phyloP scores from a whole-genome alignment of 2,329 filamentous ascomycete species.

The Cytospora piceae region DNA sequence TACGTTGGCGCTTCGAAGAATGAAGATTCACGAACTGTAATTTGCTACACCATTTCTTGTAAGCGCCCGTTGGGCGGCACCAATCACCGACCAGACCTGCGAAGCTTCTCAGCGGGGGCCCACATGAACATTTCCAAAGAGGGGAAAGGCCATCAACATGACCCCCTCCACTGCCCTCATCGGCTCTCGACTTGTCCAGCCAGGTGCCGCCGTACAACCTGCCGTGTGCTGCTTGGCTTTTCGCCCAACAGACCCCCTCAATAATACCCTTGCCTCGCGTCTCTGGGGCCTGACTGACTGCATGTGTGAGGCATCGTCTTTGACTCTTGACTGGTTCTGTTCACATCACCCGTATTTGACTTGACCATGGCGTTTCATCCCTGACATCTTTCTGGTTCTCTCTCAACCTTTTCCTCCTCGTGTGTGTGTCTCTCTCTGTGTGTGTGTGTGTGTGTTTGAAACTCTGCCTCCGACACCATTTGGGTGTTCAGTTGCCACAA shows the following conservation, averaged over 20 bases:
- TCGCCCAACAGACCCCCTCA: conserved; percentile 14
- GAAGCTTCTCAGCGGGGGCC: conserved; percentile 23
- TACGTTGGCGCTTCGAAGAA: conserved; percentile 26
- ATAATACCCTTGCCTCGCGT: conserved; percentile 8
- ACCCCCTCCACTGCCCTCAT: conserved; percentile 7
- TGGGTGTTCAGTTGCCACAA: conserved; percentile 8
- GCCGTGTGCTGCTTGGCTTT: conserved; percentile 7
- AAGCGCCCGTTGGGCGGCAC: conserved; percentile 27
- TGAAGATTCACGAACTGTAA: conserved; percentile 17
- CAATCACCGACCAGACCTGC: conserved; percentile 23
- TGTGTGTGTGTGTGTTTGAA: conserved; percentile 5
- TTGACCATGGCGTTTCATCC: conserved; percentile 28
- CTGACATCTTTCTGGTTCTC: conserved; percentile 23
- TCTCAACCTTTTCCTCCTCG: conserved; percentile 19
- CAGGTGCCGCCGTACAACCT: conserved; percentile 15
- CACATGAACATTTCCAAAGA: conserved; percentile 16
- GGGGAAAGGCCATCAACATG: conserved; percentile 14
- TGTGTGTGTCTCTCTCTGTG: conserved; percentile 13
- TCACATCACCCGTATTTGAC: conserved; percentile 23
- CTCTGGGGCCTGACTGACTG: conserved; percentile 20
- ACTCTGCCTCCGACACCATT: conserved; percentile 19
- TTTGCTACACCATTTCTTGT: conserved; percentile 24
- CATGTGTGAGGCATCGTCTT: conserved; percentile 17
- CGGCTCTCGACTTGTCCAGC: neutral
- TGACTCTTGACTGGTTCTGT: conserved; percentile 26